Conservation (phyloP, 2,329 filamentous ascomycete species). For the Daldinia sp. region DNA sequence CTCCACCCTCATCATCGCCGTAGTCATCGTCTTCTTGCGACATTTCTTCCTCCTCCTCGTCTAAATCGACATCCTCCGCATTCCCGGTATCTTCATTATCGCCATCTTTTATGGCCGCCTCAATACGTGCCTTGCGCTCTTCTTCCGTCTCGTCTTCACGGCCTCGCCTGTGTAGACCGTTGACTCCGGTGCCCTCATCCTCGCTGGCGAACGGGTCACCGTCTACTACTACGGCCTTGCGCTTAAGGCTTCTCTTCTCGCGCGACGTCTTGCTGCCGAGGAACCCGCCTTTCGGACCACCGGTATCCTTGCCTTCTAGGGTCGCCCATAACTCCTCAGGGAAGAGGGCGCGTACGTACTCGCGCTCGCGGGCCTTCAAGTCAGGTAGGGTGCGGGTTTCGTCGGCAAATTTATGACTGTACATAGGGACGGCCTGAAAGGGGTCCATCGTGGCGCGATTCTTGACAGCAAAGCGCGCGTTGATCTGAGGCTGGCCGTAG, state of each 20-base stretch:
- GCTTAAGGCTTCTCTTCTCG: slow-evolving; percentile 43
- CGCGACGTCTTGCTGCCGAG: slow-evolving; percentile 42
- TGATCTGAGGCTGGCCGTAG: slow-evolving; percentile 67
- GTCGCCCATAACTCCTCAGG: slow-evolving; percentile 64
- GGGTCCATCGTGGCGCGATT: slow-evolving; percentile 65
- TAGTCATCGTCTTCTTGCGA: slow-evolving; percentile 59
- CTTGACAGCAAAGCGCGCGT: slow-evolving; percentile 63
- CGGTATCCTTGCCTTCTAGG: slow-evolving; percentile 57
- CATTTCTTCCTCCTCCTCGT: slow-evolving; percentile 56
- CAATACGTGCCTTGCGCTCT: slow-evolving; percentile 47
- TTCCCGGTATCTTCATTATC: slow-evolving; percentile 49
- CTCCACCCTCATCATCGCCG: slow-evolving; percentile 64
- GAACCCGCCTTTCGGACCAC: slow-evolving; percentile 42
- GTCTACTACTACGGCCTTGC: slow-evolving; percentile 58
- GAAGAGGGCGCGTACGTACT: slow-evolving; percentile 61
- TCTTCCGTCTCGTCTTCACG: slow-evolving; percentile 46
- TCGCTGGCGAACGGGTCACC: slow-evolving; percentile 38
- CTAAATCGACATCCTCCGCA: slow-evolving; percentile 46
- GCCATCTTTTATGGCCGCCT: slow-evolving; percentile 42
- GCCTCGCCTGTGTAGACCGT: slow-evolving; percentile 30
- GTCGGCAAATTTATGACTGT: slow-evolving; percentile 63
- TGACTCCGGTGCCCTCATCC: slow-evolving; percentile 32
- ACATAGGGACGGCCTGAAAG: slow-evolving; percentile 66
- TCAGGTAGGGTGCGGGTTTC: slow-evolving; percentile 63
- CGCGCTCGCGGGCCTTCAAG: slow-evolving; percentile 57